Conservation (phyloP, 176 grass and related monocot genomes). For the Alloteropsis semialata region DNA sequence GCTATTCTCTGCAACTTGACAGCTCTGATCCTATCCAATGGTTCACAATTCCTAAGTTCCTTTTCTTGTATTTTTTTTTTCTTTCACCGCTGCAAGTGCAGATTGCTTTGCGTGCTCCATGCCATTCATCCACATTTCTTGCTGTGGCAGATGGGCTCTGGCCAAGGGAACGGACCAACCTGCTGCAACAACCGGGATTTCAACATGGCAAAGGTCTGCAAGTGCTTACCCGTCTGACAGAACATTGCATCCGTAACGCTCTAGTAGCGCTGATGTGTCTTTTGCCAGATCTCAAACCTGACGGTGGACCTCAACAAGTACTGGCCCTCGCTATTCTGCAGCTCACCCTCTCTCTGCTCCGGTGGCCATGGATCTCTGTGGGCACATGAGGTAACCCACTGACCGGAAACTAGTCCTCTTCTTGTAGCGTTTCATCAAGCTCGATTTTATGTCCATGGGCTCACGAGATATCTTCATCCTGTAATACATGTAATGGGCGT, state of each 20-base stretch:
- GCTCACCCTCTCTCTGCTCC: slow-evolving; percentile 1
- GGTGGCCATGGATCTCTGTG: slow-evolving; percentile 2
- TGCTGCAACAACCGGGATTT: slow-evolving; percentile 10
- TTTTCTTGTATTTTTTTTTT: too few relatives aligned
- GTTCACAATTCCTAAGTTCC: not conserved
- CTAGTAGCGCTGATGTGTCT: not conserved
- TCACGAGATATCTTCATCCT: not conserved
- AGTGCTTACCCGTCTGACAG: not conserved
- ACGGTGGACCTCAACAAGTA: slow-evolving; percentile 5
- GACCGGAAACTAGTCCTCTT: not conserved
- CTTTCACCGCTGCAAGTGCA: not conserved
- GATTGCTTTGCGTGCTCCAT: not conserved
- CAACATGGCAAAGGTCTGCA: slow-evolving; percentile 1
- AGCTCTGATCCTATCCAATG: not conserved
- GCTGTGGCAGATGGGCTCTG: not conserved
- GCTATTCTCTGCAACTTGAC: not conserved
- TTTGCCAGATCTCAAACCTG: not conserved
- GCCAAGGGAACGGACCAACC: not conserved
- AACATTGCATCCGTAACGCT: not conserved
- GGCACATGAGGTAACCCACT: slow-evolving; percentile 4
- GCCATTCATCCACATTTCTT: not conserved
- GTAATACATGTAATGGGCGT: not conserved
- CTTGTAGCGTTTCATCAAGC: not conserved
- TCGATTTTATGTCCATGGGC: not conserved
- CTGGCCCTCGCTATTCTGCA: slow-evolving; percentile 10